Conservation (phyloP, 108 stramenopile genomes). For the Stephanodiscus minutulus region DNA sequence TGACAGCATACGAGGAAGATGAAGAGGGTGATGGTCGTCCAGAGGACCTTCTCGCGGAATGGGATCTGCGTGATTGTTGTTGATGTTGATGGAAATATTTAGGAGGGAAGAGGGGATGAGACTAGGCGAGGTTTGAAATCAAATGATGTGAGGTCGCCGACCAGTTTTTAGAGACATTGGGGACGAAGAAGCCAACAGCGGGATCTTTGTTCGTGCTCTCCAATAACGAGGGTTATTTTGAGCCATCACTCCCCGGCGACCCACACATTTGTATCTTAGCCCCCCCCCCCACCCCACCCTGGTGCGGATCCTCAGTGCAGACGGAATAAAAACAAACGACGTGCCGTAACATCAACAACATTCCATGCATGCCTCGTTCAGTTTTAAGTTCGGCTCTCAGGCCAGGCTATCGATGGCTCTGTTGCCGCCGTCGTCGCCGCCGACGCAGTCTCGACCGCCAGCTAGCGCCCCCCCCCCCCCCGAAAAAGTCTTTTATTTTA, state of each 20-base stretch:
- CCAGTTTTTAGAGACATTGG: no score
- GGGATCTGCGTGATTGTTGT: slow-evolving; percentile 48
- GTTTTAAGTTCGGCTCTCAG: no score
- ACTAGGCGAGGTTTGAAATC: neutral
- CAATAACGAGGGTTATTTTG: neutral
- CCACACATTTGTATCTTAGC: no score
- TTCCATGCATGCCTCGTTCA: no score
- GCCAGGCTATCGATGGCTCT: no score
- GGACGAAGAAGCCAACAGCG: neutral
- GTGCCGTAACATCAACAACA: neutral
- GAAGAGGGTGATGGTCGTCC: slow-evolving; percentile 99
- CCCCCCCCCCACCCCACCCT: no score
- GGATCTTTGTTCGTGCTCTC: neutral
- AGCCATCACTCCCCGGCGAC: no score
- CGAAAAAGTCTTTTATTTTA: neutral
- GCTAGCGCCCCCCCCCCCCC: neutral
- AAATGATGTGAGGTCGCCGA: neutral
- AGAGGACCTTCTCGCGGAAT: slow-evolving; percentile 98
- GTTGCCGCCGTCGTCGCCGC: no score
- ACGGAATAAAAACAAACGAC: no score
- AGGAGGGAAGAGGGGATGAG: neutral
- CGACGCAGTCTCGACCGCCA: neutral
- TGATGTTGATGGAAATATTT: neutral
- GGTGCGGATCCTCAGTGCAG: no score
- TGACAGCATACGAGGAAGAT: slow-evolving; percentile 99